Conservation (phyloP, 1,139 yeast genomes). For the Suhomyces panamericanus region DNA sequence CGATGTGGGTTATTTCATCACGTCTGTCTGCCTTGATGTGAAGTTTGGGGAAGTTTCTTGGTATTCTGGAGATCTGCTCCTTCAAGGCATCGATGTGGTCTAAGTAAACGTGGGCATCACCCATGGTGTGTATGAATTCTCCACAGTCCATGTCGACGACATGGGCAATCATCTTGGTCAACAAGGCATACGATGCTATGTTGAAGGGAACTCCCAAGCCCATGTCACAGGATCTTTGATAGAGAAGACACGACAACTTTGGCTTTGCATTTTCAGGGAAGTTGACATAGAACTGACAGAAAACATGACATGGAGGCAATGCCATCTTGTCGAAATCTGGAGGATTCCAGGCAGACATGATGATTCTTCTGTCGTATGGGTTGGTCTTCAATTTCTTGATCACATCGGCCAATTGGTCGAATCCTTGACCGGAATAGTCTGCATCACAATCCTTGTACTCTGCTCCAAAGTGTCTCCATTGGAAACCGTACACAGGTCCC, state of each 20-base stretch:
- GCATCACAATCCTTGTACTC: conserved; percentile 81
- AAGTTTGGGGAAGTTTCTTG: conserved; percentile 78
- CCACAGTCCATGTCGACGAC: conserved; percentile 94
- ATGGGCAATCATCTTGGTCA: conserved; percentile 93
- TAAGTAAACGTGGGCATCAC: conserved; percentile 92
- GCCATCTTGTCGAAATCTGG: conserved; percentile 94
- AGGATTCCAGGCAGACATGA: conserved; percentile 98
- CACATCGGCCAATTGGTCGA: conserved; percentile 82
- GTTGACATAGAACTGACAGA: conserved; percentile 90
- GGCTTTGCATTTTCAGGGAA: conserved; percentile 62
- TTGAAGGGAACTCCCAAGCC: conserved; percentile 98
- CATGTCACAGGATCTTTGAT: conserved; percentile 99
- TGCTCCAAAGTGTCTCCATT: conserved; percentile 99
- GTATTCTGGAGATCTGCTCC: conserved; percentile 72
- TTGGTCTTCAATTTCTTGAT: conserved; percentile 77
- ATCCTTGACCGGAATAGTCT: conserved; percentile 85
- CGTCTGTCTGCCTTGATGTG: conserved; percentile 57
- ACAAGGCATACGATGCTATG: conserved; percentile 91
- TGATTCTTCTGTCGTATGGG: conserved; percentile 93
- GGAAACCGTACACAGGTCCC: conserved; percentile 98
- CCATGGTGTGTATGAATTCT: conserved; percentile 91
- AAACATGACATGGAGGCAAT: conserved; percentile 96
- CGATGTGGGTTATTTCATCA: conserved; percentile 60
- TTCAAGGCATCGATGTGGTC: conserved; percentile 91
- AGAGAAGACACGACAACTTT: conserved; percentile 78